Base-by-base conservation (phyloP, 768 basidiomycete genomes). In the Boletus rubroflammeus region DNA sequence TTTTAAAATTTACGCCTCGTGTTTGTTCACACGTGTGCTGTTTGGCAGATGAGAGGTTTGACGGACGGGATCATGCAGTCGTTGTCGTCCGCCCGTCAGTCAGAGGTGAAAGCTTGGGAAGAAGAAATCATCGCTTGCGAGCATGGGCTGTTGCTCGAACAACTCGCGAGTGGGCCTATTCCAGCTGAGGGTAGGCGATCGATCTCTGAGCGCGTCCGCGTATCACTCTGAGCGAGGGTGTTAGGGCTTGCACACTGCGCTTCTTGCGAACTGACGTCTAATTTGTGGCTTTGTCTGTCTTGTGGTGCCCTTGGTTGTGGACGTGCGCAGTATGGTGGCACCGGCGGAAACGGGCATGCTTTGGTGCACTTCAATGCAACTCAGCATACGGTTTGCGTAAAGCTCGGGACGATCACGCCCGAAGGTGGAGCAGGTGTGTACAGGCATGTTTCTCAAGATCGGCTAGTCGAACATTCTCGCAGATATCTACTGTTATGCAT, bases 21-120 rank as follows among this genome's bases (percentile, higher is more conserved):
- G 6, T 19, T 52, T 34, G 9, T 11, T 52, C 31, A 55, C 11
- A 0, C 42, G 2, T 7, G 6, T 31, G 9, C 1, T 26, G 11
- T 1, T 31, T 2, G 38, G 5, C 55, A 88, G 83, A 74, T 83
- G 38, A 79, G 79, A 58, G 64, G 73, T 0, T 72, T 94, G 10
- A 74, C 82, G 5, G 79, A 85, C 21, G 83, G 81, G 0, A 76
- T 96, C 52, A 86, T 97, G 83, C 74, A 78, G 2, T 85, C 93
- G 2, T 75, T 92, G 62, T 93, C 93, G 0, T 95, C 93, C 2
- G 88, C 92, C 0, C 90, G 93, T 45, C 89, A 96, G 66, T 92
- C 89, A 0, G 94, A 98, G 64, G 88, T 99, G 45, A 88, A 97
- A 72, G 89, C 97, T 6, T 99, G 97, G 97, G 93, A 98, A 68